phyloP scores from a whole-genome alignment of 2,329 filamentous ascomycete species.

The Ophiostoma populinum region DNA sequence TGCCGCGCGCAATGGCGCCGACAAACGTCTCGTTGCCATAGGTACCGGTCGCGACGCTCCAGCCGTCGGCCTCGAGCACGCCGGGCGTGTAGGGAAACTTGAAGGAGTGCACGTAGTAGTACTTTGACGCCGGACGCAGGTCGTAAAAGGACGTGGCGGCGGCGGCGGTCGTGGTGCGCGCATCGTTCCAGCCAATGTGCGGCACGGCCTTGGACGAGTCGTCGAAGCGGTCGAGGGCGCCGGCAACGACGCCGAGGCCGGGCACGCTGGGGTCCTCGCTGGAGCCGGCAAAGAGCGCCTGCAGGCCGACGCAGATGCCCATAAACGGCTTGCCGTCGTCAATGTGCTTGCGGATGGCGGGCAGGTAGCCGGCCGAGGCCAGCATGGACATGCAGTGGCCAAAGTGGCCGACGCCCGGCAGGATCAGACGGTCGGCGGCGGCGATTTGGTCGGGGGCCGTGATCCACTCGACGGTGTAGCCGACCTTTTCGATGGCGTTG shows the following conservation, averaged over 20 bases:
- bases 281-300: conserved; percentile 77
- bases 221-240: conserved; percentile 57
- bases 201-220: conserved; percentile 74
- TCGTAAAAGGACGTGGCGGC: conserved; percentile 43
- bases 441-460: conserved; percentile 67
- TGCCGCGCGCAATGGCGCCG: conserved; percentile 71
- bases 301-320: conserved; percentile 89
- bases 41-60: conserved; percentile 77
- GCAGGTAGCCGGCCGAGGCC: conserved; percentile 62
- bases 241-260: conserved; percentile 61
- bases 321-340: conserved; percentile 89
- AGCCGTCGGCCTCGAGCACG: conserved; percentile 63
- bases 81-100: conserved; percentile 60
- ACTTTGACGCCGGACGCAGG: conserved; percentile 67
- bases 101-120: conserved; percentile 98
- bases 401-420: conserved; percentile 94
- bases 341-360: conserved; percentile 70
- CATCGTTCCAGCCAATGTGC: conserved; percentile 97
- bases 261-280: conserved; percentile 55
- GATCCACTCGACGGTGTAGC: conserved; percentile 87
- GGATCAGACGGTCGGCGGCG: conserved; percentile 77
- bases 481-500: conserved; percentile 93
- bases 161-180: conserved; percentile 22
- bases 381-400: conserved; percentile 87
- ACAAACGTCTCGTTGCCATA: conserved; percentile 86